phyloP scores from a whole-genome alignment of 352 stramenopile species.

The Pythium phragmiticola region DNA sequence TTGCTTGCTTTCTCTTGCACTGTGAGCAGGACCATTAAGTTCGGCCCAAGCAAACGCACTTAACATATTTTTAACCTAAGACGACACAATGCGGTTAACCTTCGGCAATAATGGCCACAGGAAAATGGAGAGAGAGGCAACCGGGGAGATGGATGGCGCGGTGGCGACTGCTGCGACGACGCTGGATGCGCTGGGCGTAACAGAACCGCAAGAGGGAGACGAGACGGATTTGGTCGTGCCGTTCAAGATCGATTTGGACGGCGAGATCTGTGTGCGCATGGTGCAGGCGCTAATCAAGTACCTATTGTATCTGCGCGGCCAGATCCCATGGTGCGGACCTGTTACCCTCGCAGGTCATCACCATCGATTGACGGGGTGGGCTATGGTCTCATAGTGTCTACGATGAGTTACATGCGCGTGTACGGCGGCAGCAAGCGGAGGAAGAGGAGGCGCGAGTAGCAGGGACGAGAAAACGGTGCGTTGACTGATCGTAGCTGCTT shows the following conservation, averaged over 20 bases:
- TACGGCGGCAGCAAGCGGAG: conserved; percentile 28
- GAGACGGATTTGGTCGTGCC: conserved; percentile 27
- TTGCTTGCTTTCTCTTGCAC: neutral
- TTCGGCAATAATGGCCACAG: too few relatives aligned
- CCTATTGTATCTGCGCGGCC: conserved; percentile 61
- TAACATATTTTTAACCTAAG: conserved; percentile 1
- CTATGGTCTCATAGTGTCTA: conserved; percentile 34
- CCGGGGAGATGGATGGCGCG: neutral
- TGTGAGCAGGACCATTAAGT: conserved; percentile 9
- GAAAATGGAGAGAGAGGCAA: conserved; percentile 5
- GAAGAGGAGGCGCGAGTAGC: conserved; percentile 10
- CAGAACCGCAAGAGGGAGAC: neutral
- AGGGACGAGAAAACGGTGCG: conserved; percentile 17
- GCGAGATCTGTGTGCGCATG: conserved; percentile 40
- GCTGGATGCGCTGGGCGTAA: neutral
- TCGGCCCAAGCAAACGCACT: conserved; percentile 1
- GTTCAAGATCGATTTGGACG: conserved; percentile 49
- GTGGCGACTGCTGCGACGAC: conserved; percentile 3
- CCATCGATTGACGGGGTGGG: neutral
- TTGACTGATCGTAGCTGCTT: neutral
- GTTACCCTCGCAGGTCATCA: too few relatives aligned
- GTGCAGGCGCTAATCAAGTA: conserved; percentile 43
- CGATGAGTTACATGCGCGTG: conserved; percentile 38
- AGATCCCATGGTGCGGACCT: conserved; percentile 55
- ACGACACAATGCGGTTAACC: neutral